These are phyloP conservation scores for Lachnellula occidentalis DNA, from an alignment of 2,329 filamentous ascomycete genomes.

Conservation along the genomic window DNA sequence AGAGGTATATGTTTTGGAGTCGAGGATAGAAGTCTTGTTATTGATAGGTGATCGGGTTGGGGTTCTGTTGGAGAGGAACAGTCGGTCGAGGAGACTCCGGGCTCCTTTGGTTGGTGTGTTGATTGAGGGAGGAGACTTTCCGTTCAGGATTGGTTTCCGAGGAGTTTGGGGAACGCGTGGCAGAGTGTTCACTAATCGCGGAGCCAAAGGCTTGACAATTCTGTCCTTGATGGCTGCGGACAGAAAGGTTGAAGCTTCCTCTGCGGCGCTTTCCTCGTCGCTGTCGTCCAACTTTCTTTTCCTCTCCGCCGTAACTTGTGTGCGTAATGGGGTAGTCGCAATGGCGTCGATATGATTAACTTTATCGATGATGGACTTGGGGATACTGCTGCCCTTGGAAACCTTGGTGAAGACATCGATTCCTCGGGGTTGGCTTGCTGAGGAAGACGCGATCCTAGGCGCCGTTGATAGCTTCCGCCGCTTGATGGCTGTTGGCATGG, in stretches of 20 bases:
- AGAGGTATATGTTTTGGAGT: conserved; percentile 9
- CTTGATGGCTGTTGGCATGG: conserved; percentile 28
- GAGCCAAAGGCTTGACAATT: conserved; percentile 13
- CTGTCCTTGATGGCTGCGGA: conserved; percentile 5
- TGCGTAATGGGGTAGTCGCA: conserved; percentile 30
- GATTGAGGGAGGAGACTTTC: conserved; percentile 10
- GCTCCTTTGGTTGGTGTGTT: conserved; percentile 31
- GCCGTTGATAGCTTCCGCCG: conserved; percentile 25
- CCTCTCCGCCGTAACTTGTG: conserved; percentile 28
- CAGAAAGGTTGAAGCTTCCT: conserved; percentile 7
- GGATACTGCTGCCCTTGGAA: conserved; percentile 35
- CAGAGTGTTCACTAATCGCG: conserved; percentile 5
- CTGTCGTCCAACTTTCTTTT: conserved; percentile 26
- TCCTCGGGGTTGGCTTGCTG: conserved; percentile 25
- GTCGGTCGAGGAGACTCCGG: conserved; percentile 25
- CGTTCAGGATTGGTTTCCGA: conserved; percentile 15
- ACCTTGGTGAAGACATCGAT: conserved; percentile 40
- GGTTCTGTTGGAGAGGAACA: conserved; percentile 24
- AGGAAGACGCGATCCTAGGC: conserved; percentile 10
- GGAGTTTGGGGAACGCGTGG: conserved; percentile 24
- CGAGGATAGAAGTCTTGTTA: conserved; percentile 12
- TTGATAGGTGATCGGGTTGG: conserved; percentile 18
- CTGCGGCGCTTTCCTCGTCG: conserved; percentile 16
- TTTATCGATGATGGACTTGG: conserved; percentile 32
- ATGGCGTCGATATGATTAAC: conserved; percentile 22